Evolutionary conservation across 163 green algal species (phyloP).

Genomic region (Prototheca cutis): DNA sequence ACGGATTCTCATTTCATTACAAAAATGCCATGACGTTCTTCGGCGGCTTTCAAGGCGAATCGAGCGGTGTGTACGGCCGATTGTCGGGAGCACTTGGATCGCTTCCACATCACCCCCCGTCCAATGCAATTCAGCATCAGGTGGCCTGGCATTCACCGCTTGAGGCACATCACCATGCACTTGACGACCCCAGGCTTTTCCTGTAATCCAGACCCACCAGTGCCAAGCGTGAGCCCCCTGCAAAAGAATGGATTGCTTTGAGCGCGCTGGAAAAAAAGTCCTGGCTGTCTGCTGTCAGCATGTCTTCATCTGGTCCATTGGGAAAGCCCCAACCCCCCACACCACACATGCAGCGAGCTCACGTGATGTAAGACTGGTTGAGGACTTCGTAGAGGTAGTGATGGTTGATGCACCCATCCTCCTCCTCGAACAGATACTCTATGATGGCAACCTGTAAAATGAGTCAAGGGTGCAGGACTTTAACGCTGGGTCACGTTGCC

Average conservation of each 20-base stretch:
- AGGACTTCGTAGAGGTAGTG: background rate
- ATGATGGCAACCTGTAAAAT: conserved; percentile 1
- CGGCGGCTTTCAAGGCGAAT: too few relatives aligned
- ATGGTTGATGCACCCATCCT: background rate
- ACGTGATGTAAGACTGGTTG: background rate
- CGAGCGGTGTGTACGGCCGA: too few relatives aligned
- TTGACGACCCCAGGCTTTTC: background rate
- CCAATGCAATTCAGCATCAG: too few relatives aligned
- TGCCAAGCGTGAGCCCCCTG: background rate
- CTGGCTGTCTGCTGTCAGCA: too few relatives aligned
- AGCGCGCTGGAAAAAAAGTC: too few relatives aligned
- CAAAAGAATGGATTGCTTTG: background rate
- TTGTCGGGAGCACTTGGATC: too few relatives aligned
- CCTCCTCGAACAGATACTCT: conserved; percentile 3
- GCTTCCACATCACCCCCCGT: too few relatives aligned
- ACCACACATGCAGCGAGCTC: background rate
- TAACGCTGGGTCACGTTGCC: too few relatives aligned
- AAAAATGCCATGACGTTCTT: too few relatives aligned
- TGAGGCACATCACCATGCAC: background rate
- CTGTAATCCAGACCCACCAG: background rate
- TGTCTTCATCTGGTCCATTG: background rate
- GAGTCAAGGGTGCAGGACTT: too few relatives aligned
- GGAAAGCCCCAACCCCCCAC: background rate
- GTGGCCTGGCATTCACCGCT: too few relatives aligned
- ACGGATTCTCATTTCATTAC: too few relatives aligned